Conservation (phyloP, 1,139 yeast genomes). For the Blastobotrys buckinghamii region DNA sequence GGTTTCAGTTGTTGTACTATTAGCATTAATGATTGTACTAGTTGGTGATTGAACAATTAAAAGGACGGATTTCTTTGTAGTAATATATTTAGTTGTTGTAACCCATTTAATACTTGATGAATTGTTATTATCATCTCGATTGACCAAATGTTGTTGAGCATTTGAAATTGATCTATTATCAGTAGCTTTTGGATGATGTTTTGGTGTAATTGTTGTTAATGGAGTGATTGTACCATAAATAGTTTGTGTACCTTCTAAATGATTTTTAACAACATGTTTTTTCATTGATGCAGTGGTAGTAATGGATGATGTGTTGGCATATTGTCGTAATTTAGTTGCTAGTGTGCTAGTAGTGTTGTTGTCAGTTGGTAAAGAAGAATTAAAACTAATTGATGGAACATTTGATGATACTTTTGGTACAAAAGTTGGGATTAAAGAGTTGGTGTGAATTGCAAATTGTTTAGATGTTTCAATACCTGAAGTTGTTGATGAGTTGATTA, state of each 20-base stretch:
- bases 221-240: not conserved
- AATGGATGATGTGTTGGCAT: no score
- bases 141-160: no score
- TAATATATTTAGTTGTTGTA: slow-evolving; percentile 4
- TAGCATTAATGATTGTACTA: not conserved
- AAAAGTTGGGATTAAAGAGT: not conserved
- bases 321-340: not conserved
- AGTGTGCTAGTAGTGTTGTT: not conserved
- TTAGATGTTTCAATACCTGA: not conserved
- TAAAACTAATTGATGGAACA: not conserved
- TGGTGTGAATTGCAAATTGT: not conserved
- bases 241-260: not conserved
- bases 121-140: no score
- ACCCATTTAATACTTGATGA: not conserved
- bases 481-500: not conserved
- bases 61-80: not conserved
- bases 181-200: no score
- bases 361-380: not conserved
- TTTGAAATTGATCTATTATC: no score
- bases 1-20: not conserved
- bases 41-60: slow-evolving; percentile 1
- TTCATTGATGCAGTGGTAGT: not conserved
- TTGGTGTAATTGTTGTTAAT: not conserved
- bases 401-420: not conserved
- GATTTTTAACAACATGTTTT: no score